phyloP scores from a whole-genome alignment of 192 early-diverging fungal species.

The Piromyces finnis region DNA sequence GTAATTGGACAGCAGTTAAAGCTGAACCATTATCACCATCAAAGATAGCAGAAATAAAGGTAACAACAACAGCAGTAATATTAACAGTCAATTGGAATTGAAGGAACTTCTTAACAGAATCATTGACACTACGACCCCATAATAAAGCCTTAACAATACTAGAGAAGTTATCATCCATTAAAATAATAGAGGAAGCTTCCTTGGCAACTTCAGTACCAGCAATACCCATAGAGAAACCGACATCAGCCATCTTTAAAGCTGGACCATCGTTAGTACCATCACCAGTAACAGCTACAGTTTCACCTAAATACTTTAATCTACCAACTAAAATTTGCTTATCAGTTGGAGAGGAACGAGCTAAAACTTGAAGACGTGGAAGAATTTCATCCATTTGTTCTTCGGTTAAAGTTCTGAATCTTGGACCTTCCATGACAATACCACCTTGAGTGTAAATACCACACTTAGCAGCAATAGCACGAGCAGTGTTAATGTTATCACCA shows the following conservation, averaged over 20 bases:
- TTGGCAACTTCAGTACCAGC: slow-evolving; percentile 98
- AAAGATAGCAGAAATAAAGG: slow-evolving; percentile 54
- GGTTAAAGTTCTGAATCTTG: slow-evolving; percentile 71
- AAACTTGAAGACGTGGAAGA: slow-evolving; percentile 81
- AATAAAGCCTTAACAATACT: slow-evolving; percentile 92
- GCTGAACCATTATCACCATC: slow-evolving; percentile 51
- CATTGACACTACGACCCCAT: slow-evolving; percentile 94
- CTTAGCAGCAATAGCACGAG: slow-evolving; percentile 80
- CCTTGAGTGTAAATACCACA: slow-evolving; percentile 79
- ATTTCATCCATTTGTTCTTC: slow-evolving; percentile 75
- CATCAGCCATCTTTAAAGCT: slow-evolving; percentile 83
- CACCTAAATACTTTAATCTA: slow-evolving; percentile 68
- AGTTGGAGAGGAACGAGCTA: slow-evolving; percentile 82
- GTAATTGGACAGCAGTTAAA: slow-evolving; percentile 86
- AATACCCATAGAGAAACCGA: slow-evolving; percentile 99
- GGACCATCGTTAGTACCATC: slow-evolving; percentile 98
- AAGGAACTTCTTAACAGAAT: slow-evolving; percentile 93
- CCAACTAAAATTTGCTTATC: slow-evolving; percentile 93
- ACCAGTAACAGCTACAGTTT: slow-evolving; percentile 95
- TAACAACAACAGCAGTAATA: slow-evolving; percentile 65
- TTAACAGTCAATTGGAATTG: slow-evolving; percentile 99
- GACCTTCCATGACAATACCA: slow-evolving; percentile 89
- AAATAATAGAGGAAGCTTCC: slow-evolving; percentile 92
- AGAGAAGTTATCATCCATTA: slow-evolving; percentile 95
- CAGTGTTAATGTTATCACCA: slow-evolving; percentile 88